Base-by-base conservation (phyloP, 352 stramenopile genomes). In the Phytopythium delawarense region DNA sequence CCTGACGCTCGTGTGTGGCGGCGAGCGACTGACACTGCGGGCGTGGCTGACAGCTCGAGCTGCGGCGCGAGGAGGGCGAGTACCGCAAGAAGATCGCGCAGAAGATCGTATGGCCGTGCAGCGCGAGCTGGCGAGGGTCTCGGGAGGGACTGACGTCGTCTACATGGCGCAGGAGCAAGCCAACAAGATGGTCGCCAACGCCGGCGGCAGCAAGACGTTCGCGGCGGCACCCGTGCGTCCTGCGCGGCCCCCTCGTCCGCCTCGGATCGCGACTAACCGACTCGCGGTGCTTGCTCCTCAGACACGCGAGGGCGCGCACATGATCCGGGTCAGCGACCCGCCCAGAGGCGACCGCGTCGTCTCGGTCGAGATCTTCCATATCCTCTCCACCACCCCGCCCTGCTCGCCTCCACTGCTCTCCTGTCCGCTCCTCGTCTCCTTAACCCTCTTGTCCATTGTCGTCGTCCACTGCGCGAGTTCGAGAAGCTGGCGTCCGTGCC, bases 361-460 rank as follows among this genome's bases (percentile, higher is more conserved):
- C 35, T 86, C 78, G 15, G 78, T 91, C 52, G 81, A 89, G 62
- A 82, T 79, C 51, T 91, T 91, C 54, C 69, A 91, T 91, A 91
- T 91, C 81, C 76, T 79, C 32, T 65, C 18, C 52, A 28, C 40
- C 45, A 51, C n/a, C 2, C 11, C 9, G 1, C 8, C 2, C 42
- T 28, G 3, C 39, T 45, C 39, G 39, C 7, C 35, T 15, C 35
- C 12, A 11, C 1, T 40, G 35, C 9, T 16, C 12, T 15, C 35
- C 35, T 15, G 11, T 12, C 34, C 34, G 7, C 34, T 12, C 34
- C 35, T 50, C 15, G 21, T 62, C 65, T 66, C 67, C 78, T 88
- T 90, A 79, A 89, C 72, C 58, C 30, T 48, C 0, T 49, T 21
- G 16, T 65, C 44, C 18, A 52, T 48, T 57, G 28, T 32, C 28